Base-by-base conservation (phyloP, 139 green algal species). In the Haematococcus sp. region DNA sequence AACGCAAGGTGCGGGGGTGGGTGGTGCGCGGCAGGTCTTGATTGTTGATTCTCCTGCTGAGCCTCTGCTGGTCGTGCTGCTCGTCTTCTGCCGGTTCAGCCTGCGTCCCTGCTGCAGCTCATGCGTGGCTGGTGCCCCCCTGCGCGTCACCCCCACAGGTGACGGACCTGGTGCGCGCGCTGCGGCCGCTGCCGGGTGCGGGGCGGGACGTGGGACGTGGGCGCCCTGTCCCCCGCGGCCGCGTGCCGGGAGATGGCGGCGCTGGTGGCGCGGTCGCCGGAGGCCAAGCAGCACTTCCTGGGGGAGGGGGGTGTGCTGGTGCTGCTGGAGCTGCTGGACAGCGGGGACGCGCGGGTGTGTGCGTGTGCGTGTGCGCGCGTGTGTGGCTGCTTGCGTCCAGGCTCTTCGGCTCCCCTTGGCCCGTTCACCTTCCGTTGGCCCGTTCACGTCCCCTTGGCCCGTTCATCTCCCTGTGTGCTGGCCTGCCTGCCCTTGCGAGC, bases 271-370 rank as follows among this genome's bases (percentile, higher is more conserved):
- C 65, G 76, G 63, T 71, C 25, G 16, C 17, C 78, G 1, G 84
- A 85, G 35, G 66, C 75, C 19, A 76, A 78, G 58, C 67, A 73
- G 22, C 59, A 73, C 2, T 93, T 95, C 78, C 58, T 94, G 49
- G 78, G 56, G 1, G 87, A 90, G 27, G 80, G 83, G 3, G 91
- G 91, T 3, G 65, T 89, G 33, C 86, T 90, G 30, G 85, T 84
- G 0, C 64, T 94, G 32, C 55, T 92, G 32, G 90, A 96, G 84
- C 76, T 96, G 44, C 70, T 96, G 46, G 88, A 93, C 44, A 77
- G 71, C n/a, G 83, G 84, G 67, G 83, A 76, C 65, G 43, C 67
- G 32, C 77, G 84, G 76, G 84, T 86, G 52, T 9, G 54, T 34
- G 52, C 11, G 52, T 28, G 22, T 55, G 46, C 46, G 46, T 23